phyloP scores from a whole-genome alignment of 192 early-diverging fungal species.

The Podila epigama region DNA sequence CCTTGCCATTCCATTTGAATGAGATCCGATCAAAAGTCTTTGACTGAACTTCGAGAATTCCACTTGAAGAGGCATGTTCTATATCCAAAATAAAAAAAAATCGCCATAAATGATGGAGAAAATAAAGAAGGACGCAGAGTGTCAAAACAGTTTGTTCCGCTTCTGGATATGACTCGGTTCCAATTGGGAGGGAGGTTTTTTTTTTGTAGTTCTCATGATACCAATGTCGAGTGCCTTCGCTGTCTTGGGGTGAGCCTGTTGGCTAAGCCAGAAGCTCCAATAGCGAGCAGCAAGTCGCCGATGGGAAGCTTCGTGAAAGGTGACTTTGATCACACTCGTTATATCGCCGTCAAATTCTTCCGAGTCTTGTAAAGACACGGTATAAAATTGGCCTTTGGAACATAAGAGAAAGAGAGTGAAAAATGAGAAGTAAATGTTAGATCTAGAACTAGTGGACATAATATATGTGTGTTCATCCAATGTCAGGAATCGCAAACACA shows the following conservation, averaged over 20 bases:
- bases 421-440: neutral
- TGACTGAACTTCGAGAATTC: slow-evolving; percentile 62
- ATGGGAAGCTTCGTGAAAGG: slow-evolving; percentile 77
- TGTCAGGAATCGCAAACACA: no score
- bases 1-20: slow-evolving; percentile 74
- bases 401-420: neutral
- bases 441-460: neutral
- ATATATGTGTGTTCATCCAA: no score
- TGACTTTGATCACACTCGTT: slow-evolving; percentile 63
- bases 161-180: no score
- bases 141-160: neutral
- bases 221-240: slow-evolving; percentile 73
- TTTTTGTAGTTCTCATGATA: slow-evolving; percentile 14
- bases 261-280: slow-evolving; percentile 81
- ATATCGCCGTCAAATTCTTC: slow-evolving; percentile 57
- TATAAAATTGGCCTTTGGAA: slow-evolving; percentile 64
- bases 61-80: slow-evolving; percentile 62
- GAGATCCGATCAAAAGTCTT: slow-evolving; percentile 72
- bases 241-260: slow-evolving; percentile 63
- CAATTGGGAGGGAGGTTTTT: no score
- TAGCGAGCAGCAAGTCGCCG: slow-evolving; percentile 66
- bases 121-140: neutral
- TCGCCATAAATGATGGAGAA: neutral
- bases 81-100: neutral
- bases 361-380: slow-evolving; percentile 59